Percentiles rank a stretch among this genome's conserved stretches.
phyloP scores from a whole-genome alignment of 805 yeast genomes.

The Metschnikowia lochheadii region DNA sequence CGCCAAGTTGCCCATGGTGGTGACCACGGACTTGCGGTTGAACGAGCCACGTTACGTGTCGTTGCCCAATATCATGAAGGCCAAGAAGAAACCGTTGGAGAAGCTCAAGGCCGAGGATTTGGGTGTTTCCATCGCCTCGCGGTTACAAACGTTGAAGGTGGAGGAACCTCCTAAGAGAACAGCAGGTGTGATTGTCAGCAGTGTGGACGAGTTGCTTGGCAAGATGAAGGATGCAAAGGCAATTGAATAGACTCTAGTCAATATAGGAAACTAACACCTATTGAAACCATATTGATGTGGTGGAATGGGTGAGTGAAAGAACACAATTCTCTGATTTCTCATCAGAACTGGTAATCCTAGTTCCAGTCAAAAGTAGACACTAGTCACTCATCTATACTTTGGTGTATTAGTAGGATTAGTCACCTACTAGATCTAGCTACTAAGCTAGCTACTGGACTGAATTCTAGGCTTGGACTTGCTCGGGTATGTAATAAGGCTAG shows the following conservation, averaged over 20 bases:
- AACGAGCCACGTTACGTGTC: slow-evolving; percentile 96
- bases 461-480: too few species aligned
- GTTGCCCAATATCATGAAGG: slow-evolving; percentile 95
- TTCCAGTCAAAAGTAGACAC: too few species aligned
- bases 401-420: too few species aligned
- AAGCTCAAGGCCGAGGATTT: slow-evolving; percentile 59
- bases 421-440: too few species aligned
- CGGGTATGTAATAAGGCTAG: too few species aligned
- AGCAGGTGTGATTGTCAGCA: slow-evolving; percentile 75
- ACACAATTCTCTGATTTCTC: too few species aligned
- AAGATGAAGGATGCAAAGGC: slow-evolving; percentile 78
- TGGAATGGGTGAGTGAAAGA: too few species aligned
- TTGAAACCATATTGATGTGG: too few species aligned
- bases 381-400: too few species aligned
- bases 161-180: slow-evolving; percentile 82
- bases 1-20: slow-evolving; percentile 75
- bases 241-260: slow-evolving; percentile 21
- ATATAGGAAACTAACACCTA: too few species aligned
- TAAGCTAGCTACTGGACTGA: too few species aligned
- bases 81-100: slow-evolving; percentile 91
- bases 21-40: slow-evolving; percentile 90
- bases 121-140: slow-evolving; percentile 58
- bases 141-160: slow-evolving; percentile 66
- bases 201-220: slow-evolving; percentile 76
- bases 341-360: too few species aligned